These are phyloP conservation scores for Colletotrichum plurivorum DNA, from an alignment of 2,329 filamentous ascomycete species.

Conservation along the genomic window DNA sequence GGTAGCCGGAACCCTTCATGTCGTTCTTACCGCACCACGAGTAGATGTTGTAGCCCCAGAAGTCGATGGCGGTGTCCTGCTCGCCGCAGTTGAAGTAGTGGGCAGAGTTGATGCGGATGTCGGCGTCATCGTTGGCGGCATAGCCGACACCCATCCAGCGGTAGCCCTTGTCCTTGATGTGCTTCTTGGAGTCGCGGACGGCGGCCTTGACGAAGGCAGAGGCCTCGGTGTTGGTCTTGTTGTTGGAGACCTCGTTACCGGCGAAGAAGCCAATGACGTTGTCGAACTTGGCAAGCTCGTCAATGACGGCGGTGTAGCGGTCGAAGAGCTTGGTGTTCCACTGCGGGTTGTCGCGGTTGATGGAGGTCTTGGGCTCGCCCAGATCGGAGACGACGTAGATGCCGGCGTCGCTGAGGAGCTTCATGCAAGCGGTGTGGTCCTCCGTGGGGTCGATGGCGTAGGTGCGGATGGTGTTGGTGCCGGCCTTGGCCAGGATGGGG, in stretches of 20 bases:
- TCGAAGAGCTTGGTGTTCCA: constrained; percentile 86
- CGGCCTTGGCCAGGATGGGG: constrained; percentile 81
- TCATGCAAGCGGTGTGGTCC: constrained; percentile 90
- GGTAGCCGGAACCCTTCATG: constrained; percentile 83
- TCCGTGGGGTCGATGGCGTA: constrained; percentile 89
- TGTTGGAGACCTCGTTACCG: constrained; percentile 97
- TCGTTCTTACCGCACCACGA: constrained; percentile 95
- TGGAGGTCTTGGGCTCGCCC: constrained; percentile 84
- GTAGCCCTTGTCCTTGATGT: constrained; percentile 86
- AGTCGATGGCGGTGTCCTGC: constrained; percentile 81
- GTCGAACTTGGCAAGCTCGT: constrained; percentile 84
- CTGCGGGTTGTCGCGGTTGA: constrained; percentile 82
- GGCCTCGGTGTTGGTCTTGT: constrained; percentile 87
- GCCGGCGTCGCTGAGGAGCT: constrained; percentile 82
- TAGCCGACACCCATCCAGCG: constrained; percentile 92
- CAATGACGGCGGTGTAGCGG: constrained; percentile 88
- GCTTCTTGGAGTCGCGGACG: constrained; percentile 94
- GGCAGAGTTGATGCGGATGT: constrained; percentile 85
- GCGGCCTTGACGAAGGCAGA: constrained; percentile 98
- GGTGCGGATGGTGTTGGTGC: constrained; percentile 94
- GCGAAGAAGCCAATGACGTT: constrained; percentile 99
- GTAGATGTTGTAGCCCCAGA: constrained; percentile 99
- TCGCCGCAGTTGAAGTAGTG: constrained; percentile 95
- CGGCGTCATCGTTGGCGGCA: constrained; percentile 91
- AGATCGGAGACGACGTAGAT: constrained; percentile 98